Evolutionary conservation across 139 green algal genomes (phyloP).

Genomic region (Penium margaritaceum): DNA sequence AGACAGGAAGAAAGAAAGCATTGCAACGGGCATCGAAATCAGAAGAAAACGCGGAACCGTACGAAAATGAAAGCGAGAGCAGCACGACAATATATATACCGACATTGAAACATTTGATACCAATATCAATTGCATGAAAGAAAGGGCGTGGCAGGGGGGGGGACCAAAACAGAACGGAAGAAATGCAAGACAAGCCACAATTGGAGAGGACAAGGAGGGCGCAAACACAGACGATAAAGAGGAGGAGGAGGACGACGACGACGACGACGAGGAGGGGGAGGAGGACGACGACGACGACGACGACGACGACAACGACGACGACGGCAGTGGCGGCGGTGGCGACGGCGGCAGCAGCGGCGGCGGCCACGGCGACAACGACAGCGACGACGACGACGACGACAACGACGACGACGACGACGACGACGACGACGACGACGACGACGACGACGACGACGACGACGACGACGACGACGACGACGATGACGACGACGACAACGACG

Average conservation of each 20-base stretch:
- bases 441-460: neutral
- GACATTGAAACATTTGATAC: no score
- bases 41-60: no score
- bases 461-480: neutral
- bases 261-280: no score
- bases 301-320: neutral
- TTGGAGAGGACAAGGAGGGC: constrained; percentile 8
- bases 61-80: no score
- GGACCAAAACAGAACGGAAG: no score
- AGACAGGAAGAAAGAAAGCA: no score
- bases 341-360: neutral
- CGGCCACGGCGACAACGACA: neutral
- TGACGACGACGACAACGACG: neutral
- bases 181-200: no score
- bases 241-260: constrained; percentile 1
- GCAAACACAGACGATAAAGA: neutral
- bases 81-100: no score
- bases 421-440: neutral
- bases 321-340: neutral
- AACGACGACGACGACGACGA: neutral
- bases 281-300: neutral
- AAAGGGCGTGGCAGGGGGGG: no score
- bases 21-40: no score
- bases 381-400: neutral
- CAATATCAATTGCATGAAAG: no score